Percentiles rank a stretch among this genome's conserved stretches.
Evolutionary conservation across 2,329 filamentous ascomycete genomes (phyloP).

Genomic region (Xylaria digitata): DNA sequence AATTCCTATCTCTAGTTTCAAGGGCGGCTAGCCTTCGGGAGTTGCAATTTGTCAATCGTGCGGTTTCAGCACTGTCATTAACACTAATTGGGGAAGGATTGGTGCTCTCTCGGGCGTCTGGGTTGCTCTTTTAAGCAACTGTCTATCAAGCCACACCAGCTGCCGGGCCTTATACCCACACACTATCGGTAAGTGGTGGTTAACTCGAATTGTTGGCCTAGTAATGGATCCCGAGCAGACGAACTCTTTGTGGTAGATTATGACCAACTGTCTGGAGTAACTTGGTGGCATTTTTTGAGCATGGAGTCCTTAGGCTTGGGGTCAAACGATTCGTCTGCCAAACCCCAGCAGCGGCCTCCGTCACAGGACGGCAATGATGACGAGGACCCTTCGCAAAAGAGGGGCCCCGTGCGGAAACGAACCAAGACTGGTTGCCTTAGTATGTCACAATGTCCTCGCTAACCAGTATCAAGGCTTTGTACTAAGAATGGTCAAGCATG

Average conservation of each 20-base stretch:
- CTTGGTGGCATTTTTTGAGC: conserved; percentile 21
- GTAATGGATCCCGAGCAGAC: conserved; percentile 25
- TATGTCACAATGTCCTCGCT: conserved; percentile 58
- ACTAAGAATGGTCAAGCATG: conserved; percentile 70
- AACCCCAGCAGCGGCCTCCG: conserved; percentile 50
- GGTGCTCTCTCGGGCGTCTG: conserved; percentile 7
- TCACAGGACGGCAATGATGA: conserved; percentile 51
- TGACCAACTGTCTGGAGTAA: conserved; percentile 26
- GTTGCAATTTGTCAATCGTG: conserved; percentile 17
- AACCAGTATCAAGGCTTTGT: conserved; percentile 27
- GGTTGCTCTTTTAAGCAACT: conserved; percentile 22
- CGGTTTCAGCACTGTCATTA: conserved; percentile 8
- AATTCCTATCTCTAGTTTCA: conserved; percentile 18
- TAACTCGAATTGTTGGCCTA: conserved; percentile 17
- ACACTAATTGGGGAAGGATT: conserved; percentile 31
- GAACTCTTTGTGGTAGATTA: conserved; percentile 22
- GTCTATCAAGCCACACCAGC: conserved; percentile 31
- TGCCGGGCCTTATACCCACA: conserved; percentile 30
- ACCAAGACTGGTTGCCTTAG: conserved; percentile 95
- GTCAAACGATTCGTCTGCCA: conserved; percentile 40
- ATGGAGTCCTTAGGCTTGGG: conserved; percentile 49
- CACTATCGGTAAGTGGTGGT: conserved; percentile 24
- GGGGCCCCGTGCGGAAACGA: conserved; percentile 68
- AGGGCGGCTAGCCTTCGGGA: conserved; percentile 13
- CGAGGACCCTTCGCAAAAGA: conserved; percentile 60